Conservation (phyloP, 2,329 filamentous ascomycete species). For the Pseudopithomyces chartarum region DNA sequence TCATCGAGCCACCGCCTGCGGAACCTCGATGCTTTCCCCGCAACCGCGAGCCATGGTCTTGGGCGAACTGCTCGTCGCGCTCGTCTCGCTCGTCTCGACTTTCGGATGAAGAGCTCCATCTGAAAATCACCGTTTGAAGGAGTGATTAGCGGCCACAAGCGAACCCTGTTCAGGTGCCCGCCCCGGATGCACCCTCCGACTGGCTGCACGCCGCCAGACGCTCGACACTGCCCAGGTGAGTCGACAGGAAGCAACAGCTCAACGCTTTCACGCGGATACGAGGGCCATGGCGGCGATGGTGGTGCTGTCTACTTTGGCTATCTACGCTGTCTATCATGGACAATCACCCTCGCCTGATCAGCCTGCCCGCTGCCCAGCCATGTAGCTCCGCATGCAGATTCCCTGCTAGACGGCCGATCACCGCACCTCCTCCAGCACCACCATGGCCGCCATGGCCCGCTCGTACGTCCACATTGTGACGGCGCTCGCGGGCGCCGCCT, state of each 20-base stretch:
- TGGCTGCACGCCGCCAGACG: slow-evolving; percentile 4
- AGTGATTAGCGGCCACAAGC: neutral
- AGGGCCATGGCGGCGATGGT: neutral
- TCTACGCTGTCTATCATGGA: neutral
- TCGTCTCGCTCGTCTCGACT: too few species aligned
- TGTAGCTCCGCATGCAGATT: neutral
- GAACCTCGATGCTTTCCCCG: slow-evolving; percentile 9
- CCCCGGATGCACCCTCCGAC: slow-evolving; percentile 11
- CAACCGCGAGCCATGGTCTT: neutral
- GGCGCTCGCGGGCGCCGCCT: slow-evolving; percentile 90
- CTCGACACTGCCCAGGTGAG: too few species aligned
- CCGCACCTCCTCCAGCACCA: slow-evolving; percentile 31
- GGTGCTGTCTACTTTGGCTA: neutral
- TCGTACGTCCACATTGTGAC: slow-evolving; percentile 97
- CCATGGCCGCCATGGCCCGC: slow-evolving; percentile 67
- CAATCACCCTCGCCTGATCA: neutral
- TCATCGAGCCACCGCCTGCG: slow-evolving; percentile 1
- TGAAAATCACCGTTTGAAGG: neutral
- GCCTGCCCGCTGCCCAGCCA: neutral
- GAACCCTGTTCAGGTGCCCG: neutral
- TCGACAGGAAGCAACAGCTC: too few species aligned
- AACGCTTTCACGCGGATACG: neutral
- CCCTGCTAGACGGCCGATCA: too few species aligned
- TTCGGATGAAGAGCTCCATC: neutral
- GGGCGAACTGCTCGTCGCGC: neutral